These are phyloP conservation scores for Teratosphaeria viscida DNA, from an alignment of 2,329 filamentous ascomycete species.

Conservation along the genomic window DNA sequence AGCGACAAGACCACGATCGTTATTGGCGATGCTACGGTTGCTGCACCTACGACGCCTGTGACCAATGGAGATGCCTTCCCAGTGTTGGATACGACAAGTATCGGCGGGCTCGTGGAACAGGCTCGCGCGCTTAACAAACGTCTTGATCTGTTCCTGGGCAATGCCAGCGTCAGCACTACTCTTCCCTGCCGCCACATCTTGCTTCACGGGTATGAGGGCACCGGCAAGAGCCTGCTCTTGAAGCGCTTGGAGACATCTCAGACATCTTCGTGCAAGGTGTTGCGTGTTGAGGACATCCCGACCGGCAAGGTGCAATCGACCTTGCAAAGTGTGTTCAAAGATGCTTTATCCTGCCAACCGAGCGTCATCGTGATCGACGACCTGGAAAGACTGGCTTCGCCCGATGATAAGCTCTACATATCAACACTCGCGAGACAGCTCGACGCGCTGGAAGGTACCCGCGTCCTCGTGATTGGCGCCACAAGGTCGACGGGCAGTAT, in stretches of 20 bases:
- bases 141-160: constrained; percentile 32
- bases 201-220: constrained; percentile 72
- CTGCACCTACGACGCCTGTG: neutral
- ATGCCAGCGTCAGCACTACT: neutral
- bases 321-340: constrained; percentile 58
- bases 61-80: neutral
- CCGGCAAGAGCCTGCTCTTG: constrained; percentile 71
- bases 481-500: constrained; percentile 61
- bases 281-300: constrained; percentile 43
- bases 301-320: constrained; percentile 36
- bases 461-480: constrained; percentile 64
- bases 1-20: constrained; percentile 13
- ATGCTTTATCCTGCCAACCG: constrained; percentile 58
- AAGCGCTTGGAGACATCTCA: constrained; percentile 46
- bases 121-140: constrained; percentile 57
- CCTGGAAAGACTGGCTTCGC: constrained; percentile 58
- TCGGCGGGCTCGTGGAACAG: constrained; percentile 60
- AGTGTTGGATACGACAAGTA: constrained; percentile 32
- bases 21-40: constrained; percentile 3
- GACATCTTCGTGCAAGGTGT: constrained; percentile 54
- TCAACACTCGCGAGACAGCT: constrained; percentile 42
- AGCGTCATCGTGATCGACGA: constrained; percentile 73
- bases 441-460: constrained; percentile 42
- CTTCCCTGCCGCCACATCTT: constrained; percentile 46
- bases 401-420: constrained; percentile 36